Evolutionary conservation across 805 yeast genomes (phyloP).

Genomic region (Lachancea lanzarotensis): DNA sequence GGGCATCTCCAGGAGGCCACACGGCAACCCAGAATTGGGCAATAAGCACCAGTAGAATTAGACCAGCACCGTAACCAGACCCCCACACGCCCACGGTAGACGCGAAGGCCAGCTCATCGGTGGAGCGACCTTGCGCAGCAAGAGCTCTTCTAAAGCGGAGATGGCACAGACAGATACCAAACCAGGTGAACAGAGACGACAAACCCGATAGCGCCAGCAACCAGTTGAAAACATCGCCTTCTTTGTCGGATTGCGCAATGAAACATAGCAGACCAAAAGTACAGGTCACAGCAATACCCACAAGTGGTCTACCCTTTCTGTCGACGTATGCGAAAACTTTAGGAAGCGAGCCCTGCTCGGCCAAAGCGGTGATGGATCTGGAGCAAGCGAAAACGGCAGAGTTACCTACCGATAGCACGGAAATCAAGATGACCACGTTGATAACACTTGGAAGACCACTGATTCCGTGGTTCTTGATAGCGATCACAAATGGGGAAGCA

Average conservation of each 20-base stretch:
- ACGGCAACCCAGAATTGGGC: conserved; percentile 83
- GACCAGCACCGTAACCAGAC: conserved; percentile 47
- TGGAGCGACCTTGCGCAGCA: conserved; percentile 56
- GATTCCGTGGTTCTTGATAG: conserved; percentile 58
- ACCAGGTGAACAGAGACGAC: conserved; percentile 59
- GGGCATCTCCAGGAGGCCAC: conserved; percentile 52
- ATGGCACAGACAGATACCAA: conserved; percentile 51
- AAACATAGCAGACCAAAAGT: conserved; percentile 54
- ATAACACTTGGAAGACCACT: conserved; percentile 57
- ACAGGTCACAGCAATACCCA: conserved; percentile 45
- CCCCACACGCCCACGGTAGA: conserved; percentile 67
- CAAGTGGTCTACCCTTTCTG: conserved; percentile 60
- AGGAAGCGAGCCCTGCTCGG: conserved; percentile 61
- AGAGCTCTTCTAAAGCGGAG: conserved; percentile 61
- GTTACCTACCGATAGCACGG: conserved; percentile 67
- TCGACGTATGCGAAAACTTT: conserved; percentile 53
- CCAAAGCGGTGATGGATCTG: conserved; percentile 56
- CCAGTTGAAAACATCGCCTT: conserved; percentile 58
- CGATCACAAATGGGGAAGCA: conserved; percentile 76
- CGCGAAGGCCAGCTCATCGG: conserved; percentile 59
- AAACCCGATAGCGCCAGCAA: conserved; percentile 57
- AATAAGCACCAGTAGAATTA: conserved; percentile 55
- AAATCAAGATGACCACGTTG: conserved; percentile 61
- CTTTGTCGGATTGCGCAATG: conserved; percentile 46
- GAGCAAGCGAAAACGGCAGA: conserved; percentile 66